phyloP scores from a whole-genome alignment of 116 monocot genomes.

The Posidonia oceanica region DNA sequence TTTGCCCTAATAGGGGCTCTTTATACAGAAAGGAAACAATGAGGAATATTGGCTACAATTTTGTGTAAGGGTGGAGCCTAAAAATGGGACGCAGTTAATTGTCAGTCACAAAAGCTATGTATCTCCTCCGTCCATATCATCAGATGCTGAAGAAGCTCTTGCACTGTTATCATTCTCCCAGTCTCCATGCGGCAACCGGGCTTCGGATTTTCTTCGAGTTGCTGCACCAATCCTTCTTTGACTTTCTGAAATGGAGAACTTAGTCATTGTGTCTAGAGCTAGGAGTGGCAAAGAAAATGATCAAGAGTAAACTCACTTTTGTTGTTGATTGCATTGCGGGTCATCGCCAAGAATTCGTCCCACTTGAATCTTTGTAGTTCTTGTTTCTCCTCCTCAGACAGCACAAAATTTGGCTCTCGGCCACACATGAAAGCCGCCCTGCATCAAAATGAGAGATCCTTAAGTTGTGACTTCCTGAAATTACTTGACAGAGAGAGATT shows the following conservation, averaged over 20 bases:
- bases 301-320: constrained; percentile 38
- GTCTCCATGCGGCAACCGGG: background rate
- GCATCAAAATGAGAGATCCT: background rate
- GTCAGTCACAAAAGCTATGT: background rate
- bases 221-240: constrained; percentile 21
- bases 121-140: constrained; percentile 5
- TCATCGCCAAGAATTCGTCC: constrained; percentile 60
- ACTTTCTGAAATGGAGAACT: constrained; percentile 18
- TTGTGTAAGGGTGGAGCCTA: background rate
- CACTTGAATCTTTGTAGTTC: constrained; percentile 62
- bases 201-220: constrained; percentile 1
- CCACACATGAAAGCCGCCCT: constrained; percentile 91
- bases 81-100: background rate
- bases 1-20: constrained; percentile 1
- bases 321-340: constrained; percentile 48
- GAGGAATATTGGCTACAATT: constrained; percentile 1
- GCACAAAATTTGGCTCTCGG: constrained; percentile 75
- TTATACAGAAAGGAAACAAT: background rate
- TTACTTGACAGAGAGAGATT: no score
- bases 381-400: constrained; percentile 58
- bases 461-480: no score
- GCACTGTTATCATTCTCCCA: background rate
- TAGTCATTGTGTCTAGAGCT: background rate
- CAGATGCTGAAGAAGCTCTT: constrained; percentile 7
- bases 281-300: background rate